Percentiles rank a stretch among this genome's conserved stretches.
phyloP scores from a whole-genome alignment of 495 filamentous ascomycete genomes.

The Xylaria cubensis region DNA sequence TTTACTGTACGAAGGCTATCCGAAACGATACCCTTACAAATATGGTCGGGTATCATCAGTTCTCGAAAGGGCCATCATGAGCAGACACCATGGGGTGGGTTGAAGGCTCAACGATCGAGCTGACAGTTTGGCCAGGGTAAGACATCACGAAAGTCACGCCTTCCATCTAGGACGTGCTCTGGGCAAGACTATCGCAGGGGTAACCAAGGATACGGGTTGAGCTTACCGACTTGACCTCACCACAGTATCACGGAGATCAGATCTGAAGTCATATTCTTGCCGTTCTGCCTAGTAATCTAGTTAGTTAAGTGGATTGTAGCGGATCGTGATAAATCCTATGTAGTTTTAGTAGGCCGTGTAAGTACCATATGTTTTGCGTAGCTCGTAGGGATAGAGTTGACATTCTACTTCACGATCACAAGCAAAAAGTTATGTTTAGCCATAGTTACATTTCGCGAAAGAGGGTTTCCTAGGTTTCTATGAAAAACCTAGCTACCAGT shows the following conservation, averaged over 20 bases:
- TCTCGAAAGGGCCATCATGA: background rate
- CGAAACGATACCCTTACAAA: background rate
- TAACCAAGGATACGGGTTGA: background rate
- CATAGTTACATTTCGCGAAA: background rate
- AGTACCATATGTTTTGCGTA: background rate
- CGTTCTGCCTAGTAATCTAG: background rate
- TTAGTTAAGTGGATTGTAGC: background rate
- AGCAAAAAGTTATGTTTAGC: background rate
- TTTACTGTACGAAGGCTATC: background rate
- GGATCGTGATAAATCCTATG: background rate
- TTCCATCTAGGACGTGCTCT: background rate
- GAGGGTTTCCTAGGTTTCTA: background rate
- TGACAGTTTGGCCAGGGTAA: background rate
- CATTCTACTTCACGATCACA: background rate
- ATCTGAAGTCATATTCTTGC: too few relatives aligned
- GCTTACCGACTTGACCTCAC: background rate
- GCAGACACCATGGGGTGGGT: background rate
- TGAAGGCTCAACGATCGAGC: background rate
- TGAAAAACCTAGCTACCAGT: background rate
- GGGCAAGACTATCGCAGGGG: background rate
- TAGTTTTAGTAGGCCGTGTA: background rate
- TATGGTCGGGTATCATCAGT: background rate
- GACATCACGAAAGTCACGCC: background rate
- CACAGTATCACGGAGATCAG: too few relatives aligned
- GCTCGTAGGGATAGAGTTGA: background rate